phyloP scores from a whole-genome alignment of 257 asterid genomes.

The Dorcoceras hygrometricum region DNA sequence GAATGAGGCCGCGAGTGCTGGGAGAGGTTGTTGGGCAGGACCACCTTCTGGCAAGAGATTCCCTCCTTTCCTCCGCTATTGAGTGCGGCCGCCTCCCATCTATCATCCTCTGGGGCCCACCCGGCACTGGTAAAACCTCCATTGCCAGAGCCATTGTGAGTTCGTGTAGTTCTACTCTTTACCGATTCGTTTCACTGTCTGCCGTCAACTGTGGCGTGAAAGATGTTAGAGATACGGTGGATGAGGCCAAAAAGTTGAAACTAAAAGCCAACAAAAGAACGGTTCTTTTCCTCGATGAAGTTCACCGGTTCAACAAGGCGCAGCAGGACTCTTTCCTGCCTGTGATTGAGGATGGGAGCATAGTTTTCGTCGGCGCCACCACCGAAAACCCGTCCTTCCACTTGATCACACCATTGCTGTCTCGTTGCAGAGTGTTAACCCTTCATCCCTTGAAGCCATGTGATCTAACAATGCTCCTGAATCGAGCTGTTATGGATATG shows the following conservation, averaged over 20 bases:
- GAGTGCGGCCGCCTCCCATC: slow-evolving; percentile 61
- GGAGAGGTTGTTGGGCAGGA: slow-evolving; percentile 84
- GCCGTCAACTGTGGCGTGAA: slow-evolving; percentile 86
- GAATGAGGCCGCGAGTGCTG: slow-evolving; percentile 77
- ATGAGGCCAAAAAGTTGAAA: slow-evolving; percentile 50
- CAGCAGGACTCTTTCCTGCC: slow-evolving; percentile 87
- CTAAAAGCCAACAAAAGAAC: slow-evolving; percentile 37
- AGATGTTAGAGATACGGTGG: slow-evolving; percentile 77
- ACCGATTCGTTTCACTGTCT: slow-evolving; percentile 58
- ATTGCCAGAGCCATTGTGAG: slow-evolving; percentile 67
- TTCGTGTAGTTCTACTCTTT: slow-evolving; percentile 26
- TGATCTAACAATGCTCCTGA: slow-evolving; percentile 40
- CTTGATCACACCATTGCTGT: slow-evolving; percentile 67
- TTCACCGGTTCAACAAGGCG: slow-evolving; percentile 86
- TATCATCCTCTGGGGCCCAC: slow-evolving; percentile 82
- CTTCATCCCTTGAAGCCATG: slow-evolving; percentile 57
- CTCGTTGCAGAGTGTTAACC: slow-evolving; percentile 71
- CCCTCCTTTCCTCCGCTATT: slow-evolving; percentile 59
- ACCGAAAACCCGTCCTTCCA: slow-evolving; percentile 92
- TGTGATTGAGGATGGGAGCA: slow-evolving; percentile 83
- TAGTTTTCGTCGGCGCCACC: slow-evolving; percentile 85
- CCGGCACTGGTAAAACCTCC: slow-evolving; percentile 87
- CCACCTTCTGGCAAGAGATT: slow-evolving; percentile 49
- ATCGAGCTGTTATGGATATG: slow-evolving; percentile 40
- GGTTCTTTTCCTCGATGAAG: slow-evolving; percentile 76